Percentiles rank a stretch among this genome's conserved stretches.
phyloP scores from a whole-genome alignment of 164 flowering plant species.

The Sedum album region DNA sequence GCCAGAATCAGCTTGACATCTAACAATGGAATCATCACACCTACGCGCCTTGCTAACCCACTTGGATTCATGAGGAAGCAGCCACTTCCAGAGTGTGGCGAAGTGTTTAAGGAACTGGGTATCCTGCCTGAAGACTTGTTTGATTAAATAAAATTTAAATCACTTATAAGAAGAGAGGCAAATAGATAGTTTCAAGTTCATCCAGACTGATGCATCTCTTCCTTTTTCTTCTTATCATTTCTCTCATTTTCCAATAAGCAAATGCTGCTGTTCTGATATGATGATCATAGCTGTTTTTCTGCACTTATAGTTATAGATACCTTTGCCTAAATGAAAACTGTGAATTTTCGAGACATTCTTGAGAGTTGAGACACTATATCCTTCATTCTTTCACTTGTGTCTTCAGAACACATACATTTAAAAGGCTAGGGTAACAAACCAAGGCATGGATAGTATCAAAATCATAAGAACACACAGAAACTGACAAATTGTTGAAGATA shows the following conservation, averaged over 20 bases:
- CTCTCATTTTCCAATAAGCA: background rate
- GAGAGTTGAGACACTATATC: no score
- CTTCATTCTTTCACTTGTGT: no score
- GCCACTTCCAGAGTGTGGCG: background rate
- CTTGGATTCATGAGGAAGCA: background rate
- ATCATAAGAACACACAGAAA: no score
- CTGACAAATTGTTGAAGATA: no score
- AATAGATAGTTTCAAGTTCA: background rate
- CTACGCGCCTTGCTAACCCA: background rate
- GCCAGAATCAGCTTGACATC: background rate
- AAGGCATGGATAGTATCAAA: background rate
- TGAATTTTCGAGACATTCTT: no score
- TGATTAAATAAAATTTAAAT: background rate
- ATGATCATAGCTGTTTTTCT: no score
- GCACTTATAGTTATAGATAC: no score
- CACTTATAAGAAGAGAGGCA: background rate
- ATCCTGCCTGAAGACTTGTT: background rate
- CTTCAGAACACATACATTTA: background rate
- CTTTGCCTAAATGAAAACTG: no score
- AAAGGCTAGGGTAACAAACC: background rate
- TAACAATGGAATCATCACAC: background rate
- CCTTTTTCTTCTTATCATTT: background rate
- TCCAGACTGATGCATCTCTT: background rate
- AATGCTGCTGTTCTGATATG: background rate
- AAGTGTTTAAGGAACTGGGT: background rate